These are phyloP conservation scores for Phytophthora pistaciae DNA, from an alignment of 352 stramenopile species.

Conservation along the genomic window DNA sequence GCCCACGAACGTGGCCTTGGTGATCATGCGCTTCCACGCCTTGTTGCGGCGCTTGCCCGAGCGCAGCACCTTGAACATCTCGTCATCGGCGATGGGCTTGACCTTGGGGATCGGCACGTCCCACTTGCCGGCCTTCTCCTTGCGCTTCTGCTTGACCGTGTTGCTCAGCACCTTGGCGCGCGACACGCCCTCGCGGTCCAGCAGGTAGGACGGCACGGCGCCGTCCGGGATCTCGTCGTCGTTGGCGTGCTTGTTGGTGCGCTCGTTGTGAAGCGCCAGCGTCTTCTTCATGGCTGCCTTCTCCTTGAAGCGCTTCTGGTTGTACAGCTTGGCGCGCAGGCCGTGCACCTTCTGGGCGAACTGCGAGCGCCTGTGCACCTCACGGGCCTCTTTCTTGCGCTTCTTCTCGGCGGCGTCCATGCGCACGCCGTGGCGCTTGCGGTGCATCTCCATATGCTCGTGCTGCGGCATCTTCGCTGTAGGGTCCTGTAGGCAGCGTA, in stretches of 20 bases:
- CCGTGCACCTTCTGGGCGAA: constrained; percentile 99
- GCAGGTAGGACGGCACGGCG: constrained; percentile 98
- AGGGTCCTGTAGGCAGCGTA: neutral
- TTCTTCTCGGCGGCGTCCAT: constrained; percentile 97
- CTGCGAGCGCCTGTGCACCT: constrained; percentile 97
- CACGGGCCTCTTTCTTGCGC: constrained; percentile 99
- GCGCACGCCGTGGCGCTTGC: constrained; percentile 99
- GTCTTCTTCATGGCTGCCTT: constrained; percentile 99
- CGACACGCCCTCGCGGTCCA: constrained; percentile 98
- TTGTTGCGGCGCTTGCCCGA: constrained; percentile 98
- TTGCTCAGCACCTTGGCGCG: constrained; percentile 99
- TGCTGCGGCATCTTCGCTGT: constrained; percentile 95
- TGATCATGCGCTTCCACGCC: constrained; percentile 92
- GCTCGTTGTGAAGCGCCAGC: constrained; percentile 98
- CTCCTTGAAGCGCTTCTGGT: constrained; percentile 99
- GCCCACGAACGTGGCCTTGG: constrained; percentile 98
- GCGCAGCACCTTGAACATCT: constrained; percentile 99
- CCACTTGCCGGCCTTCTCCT: constrained; percentile 99
- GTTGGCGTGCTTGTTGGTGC: constrained; percentile 99
- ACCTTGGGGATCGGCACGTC: constrained; percentile 99
- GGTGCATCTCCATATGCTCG: constrained; percentile 99
- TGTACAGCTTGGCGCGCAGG: constrained; percentile 99
- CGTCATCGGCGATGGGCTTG: constrained; percentile 99
- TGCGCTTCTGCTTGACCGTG: constrained; percentile 99
- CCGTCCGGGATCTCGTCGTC: constrained; percentile 97